Base-by-base conservation (phyloP, 805 yeast genomes). In the Vanderwaltozyma yarrowii region DNA sequence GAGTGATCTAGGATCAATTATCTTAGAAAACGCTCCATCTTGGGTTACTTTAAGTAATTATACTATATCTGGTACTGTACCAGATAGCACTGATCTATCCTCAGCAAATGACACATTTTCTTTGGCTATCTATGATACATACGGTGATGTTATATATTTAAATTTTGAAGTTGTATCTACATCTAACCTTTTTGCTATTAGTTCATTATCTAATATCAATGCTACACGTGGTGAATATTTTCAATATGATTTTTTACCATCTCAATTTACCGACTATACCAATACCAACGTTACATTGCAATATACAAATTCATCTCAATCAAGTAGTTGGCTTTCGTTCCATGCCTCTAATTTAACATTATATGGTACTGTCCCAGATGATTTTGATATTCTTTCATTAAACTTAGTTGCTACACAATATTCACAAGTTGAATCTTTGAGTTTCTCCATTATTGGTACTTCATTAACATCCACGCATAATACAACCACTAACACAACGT, bases 211-310 rank as follows among this genome's bases (percentile, higher is more conserved):
- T 10, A 65, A 74, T 45, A 71, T 78, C 5, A 81, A 82, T 56
- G 89, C 85, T 7, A 80, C 89, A 1, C 65, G 70, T 39, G 82
- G 78, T 32, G 58, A 66, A 35, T 80, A 59, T 58, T 80, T 83
- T 50, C 61, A 67, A 48, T 78, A 77, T 52, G 63, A 69, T 43
- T 64, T 83, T 41, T 50, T 71, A 36, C 61, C 72, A 17, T 64
- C 78, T 4, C 71, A 69, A 46, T 78, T 83, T 54, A 72, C 81
- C 2, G 72, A 78, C 47, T 62, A 57, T 48, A 59, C 67, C 35
- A 54, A 62, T 14, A 75, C 87, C 2, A 57, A 63, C 17, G 59
- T 82, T 6, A 48, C 66, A 2, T 74, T 74, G 5, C 51, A 60
- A 3, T 69, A 62, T 46, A 37, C 54, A 14, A 60, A 61, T 40